Base-by-base conservation (phyloP, 306 rosid genomes). In the Spatholobus suberectus region DNA sequence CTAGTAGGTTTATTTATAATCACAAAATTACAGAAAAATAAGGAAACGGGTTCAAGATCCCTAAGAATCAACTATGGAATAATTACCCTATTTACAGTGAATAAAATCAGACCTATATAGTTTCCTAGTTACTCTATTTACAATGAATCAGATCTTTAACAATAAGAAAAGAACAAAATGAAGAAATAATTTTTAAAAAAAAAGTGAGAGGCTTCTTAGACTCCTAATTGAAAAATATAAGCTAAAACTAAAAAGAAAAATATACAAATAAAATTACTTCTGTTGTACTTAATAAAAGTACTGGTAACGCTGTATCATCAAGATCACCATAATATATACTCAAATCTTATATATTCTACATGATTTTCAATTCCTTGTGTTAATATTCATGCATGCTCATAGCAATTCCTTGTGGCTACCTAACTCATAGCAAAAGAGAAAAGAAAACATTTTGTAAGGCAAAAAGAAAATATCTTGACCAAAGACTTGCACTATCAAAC, bases 401-500 rank as follows among this genome's bases (percentile, higher is more conserved):
- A 71, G 51, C 12, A 21, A 62, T 75, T 65, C 20, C 15, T 59
- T 5, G 1, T 8, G 62, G 14, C 27, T 65, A 52, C 61, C 12
- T 7, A 37, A 78, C 26, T 52, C 26, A 8, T 8, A 8, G 49
- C 11, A 62, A 32, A 46, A 38, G 20, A 47, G 23, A 20, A 34
- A 29, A 14, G 1, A 5, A 9, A 14, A n/a, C 5, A 4, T 14
- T 34, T 55, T 44, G 34, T 1, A 24, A 65, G 72, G 11, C 11
- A 49, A 37, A 0, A 37, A n/a, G 11, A 73, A 46, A 61, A 38
- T 46, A 23, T 34, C 18, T 68, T 3, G 17, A 29, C 35, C 70
- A 78, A 55, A 84, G 26, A 65, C 47, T 65, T 43, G 23, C 37
- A 79, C n/a, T 57, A 61, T 52, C 34, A 20, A 54, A 54, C 47